Evolutionary conservation across 1,284 basidiomycete genomes (phyloP), one percentile per base, ranked within the genome.

Genomic region (Vanrija sp.): DNA sequence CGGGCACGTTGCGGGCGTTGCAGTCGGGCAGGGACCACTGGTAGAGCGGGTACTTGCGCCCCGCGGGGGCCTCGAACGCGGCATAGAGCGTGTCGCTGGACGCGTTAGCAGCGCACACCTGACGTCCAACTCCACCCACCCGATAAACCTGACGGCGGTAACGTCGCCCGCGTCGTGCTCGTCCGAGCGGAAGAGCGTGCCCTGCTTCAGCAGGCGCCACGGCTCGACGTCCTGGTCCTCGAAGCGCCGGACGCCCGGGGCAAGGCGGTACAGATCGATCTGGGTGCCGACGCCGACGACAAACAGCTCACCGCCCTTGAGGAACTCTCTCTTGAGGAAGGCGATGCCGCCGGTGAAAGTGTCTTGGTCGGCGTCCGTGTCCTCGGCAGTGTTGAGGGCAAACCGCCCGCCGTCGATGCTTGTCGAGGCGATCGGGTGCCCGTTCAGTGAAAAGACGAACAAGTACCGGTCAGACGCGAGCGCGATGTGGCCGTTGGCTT

Each of bases 401-500:
- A 60, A 50, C 9, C 57, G 57, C 5, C 62, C 63, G n/a, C 49
- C 49, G 3, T 67, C 62, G 25, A 67, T 43, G 6, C 60, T 55
- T 6, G 65, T 64, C 10, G 69, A 64, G 7, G 74, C 75, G 45
- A 77, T 71, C 1, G 69, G 69, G 43, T 72, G 70, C 9, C 76
- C 76, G 60, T 78, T 78, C 47, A 78, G 54, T 10, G 73, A 72
- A 68, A 67, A 76, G 23, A 75, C 58, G 54, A 71, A 74, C 43
- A 78, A 49, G 47, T 71, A 63, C 1, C 58, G 52, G 6, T 62
- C 55, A 3, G 71, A 70, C 6, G 72, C 67, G 6, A 77, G 49
- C 0, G 69, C 74, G 43, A 77, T 76, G 49, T 72, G 67, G 19
- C 74, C 91, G 49, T 86, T 90, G 67, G 86, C 86, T 67, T 94